A percentile compares a stretch with the other conserved stretches of the same genome.
These are phyloP conservation scores for Hyparrhenia diplandra DNA, from an alignment of 176 grass and related monocot species.

Conservation along the genomic window DNA sequence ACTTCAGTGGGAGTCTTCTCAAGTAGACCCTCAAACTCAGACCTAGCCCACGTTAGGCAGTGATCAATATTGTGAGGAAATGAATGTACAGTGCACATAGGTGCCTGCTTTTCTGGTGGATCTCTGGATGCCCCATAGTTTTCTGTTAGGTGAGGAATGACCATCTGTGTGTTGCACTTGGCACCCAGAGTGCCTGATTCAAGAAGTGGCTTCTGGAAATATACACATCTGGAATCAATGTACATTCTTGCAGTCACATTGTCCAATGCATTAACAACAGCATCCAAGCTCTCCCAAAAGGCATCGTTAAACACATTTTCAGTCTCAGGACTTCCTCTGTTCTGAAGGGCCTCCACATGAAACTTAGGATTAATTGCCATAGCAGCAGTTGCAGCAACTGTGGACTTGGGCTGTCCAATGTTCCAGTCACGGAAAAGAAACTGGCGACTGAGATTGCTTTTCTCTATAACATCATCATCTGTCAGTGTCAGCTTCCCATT, in stretches of 20 bases:
- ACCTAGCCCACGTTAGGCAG: slow-evolving; percentile 86
- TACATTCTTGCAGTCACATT: slow-evolving; percentile 93
- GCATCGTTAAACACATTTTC: slow-evolving; percentile 89
- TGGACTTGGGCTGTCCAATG: slow-evolving; percentile 93
- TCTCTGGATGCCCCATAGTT: slow-evolving; percentile 96
- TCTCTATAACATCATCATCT: slow-evolving; percentile 97
- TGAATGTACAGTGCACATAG: slow-evolving; percentile 94
- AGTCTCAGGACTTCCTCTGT: slow-evolving; percentile 87
- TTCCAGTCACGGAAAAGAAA: slow-evolving; percentile 97
- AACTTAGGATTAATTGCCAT: slow-evolving; percentile 69
- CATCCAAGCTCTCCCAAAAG: slow-evolving; percentile 87
- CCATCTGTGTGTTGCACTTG: slow-evolving; percentile 97
- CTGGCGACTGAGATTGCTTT: slow-evolving; percentile 95
- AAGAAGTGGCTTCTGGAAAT: slow-evolving; percentile 91
- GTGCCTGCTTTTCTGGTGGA: slow-evolving; percentile 92
- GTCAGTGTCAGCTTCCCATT: slow-evolving; percentile 74
- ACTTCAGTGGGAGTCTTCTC: slow-evolving; percentile 92
- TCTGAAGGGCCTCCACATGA: slow-evolving; percentile 76
- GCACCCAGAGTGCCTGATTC: slow-evolving; percentile 89
- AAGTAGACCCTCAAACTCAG: slow-evolving; percentile 94
- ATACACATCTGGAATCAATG: slow-evolving; percentile 83
- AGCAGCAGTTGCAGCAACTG: slow-evolving; percentile 76
- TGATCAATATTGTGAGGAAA: slow-evolving; percentile 98
- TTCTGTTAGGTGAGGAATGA: slow-evolving; percentile 88
- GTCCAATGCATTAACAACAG: slow-evolving; percentile 78